Evolutionary conservation across 2,329 filamentous ascomycete species (phyloP), one percentile per base, ranked within the genome.

Genomic region (Alternaria consortialis): DNA sequence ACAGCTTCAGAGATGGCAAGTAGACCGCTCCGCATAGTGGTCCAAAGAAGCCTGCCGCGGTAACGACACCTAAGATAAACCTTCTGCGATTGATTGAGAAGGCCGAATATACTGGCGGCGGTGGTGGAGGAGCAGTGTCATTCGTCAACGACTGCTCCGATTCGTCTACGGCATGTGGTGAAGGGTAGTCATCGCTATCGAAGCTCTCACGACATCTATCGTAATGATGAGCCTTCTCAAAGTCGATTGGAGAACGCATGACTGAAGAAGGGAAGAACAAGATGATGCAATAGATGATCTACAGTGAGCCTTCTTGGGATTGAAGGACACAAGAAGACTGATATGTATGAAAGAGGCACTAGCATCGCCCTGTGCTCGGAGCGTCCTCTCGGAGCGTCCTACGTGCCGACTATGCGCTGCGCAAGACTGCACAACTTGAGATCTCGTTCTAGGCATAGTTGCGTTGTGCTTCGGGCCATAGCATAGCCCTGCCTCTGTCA

Each of bases 1-100:
- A 75, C 15, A 83, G 69, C 2, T 74, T 77, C 27, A 83, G 71
- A 20, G 77, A 74, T 1, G 81, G 81, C 2, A 83, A 67, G 65
- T 83, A 83, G 32, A 83, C 78, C n/a, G 76, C 77, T 31, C 80
- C 81, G n/a, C 78, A 77, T 17, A 83, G 60, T 8, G 81, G 81
- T 0, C 78, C 81, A 42, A 83, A 77, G 67, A 81, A 80, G 3
- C 80, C 81, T 1, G 79, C 80, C 5, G 75, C 65, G 2, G 80
- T 82, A 47, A 82, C 78, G 25, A 82, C 66, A 23, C 58, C 63
- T 6, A 83, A 69, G 34, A 82, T 78, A 52, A 82, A 77, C 15
- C 72, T 71, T 53, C 74, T 74, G 7, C 77, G 74, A 39, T 72
- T 71, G 9, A 72, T 64, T 0, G 78, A 72, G 48, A 82, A 79